Percentiles rank a stretch among this genome's conserved stretches.
Conservation (phyloP, 768 basidiomycete genomes). For the Suillus ampliporus region DNA sequence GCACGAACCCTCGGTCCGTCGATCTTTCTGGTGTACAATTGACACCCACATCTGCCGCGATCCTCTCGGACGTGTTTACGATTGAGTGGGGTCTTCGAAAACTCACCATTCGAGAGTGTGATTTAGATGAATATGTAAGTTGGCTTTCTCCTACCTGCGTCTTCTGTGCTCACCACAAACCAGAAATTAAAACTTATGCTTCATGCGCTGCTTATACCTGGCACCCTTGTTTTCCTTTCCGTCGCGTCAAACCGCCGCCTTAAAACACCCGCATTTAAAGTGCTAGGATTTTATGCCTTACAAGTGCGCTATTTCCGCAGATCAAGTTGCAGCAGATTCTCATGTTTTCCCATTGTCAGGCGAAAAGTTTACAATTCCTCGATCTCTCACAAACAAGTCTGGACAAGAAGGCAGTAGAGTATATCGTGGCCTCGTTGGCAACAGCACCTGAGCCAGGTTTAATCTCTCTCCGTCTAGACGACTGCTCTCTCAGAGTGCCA, state of each 20-base stretch:
- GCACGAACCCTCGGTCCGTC: constrained; percentile 67
- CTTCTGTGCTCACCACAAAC: constrained; percentile 3
- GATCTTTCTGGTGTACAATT: constrained; percentile 85
- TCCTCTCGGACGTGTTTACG: constrained; percentile 88
- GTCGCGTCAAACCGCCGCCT: constrained; percentile 87
- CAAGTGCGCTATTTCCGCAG: constrained; percentile 52
- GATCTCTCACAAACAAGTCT: constrained; percentile 87
- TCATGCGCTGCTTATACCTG: constrained; percentile 87
- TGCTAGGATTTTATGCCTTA: constrained; percentile 80
- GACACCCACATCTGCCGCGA: constrained; percentile 68
- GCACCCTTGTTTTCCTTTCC: constrained; percentile 79
- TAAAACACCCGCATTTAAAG: constrained; percentile 74
- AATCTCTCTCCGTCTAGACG: constrained; percentile 85
- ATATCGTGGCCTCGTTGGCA: constrained; percentile 72
- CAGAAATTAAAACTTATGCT: constrained; percentile 88
- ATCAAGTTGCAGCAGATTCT: not conserved
- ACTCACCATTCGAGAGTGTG: constrained; percentile 84
- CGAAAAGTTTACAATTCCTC: constrained; percentile 79
- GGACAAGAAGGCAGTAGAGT: constrained; percentile 87
- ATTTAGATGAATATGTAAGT: constrained; percentile 79
- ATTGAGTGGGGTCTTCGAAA: constrained; percentile 94
- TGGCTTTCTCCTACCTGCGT: not conserved
- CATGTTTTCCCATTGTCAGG: constrained; percentile 45
- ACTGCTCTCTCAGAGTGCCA: constrained; percentile 75
- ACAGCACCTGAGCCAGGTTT: constrained; percentile 49